Evolutionary conservation across 1,284 basidiomycete species (phyloP), one percentile per base, ranked within the genome.

Genomic region (Gymnopus androsaceus): DNA sequence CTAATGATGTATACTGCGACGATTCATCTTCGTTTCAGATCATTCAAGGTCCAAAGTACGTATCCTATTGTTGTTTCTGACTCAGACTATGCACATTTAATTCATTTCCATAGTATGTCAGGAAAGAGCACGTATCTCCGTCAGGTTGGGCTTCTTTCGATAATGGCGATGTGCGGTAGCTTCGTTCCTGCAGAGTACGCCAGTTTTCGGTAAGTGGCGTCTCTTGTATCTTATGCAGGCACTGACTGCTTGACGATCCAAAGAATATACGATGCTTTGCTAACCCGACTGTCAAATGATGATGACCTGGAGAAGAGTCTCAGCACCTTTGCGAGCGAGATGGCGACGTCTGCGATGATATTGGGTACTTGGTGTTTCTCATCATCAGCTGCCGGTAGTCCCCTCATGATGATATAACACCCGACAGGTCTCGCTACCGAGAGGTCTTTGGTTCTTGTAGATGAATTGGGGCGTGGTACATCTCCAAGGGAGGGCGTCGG

Each of bases 111-210:
- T 60, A 94, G 92, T 67, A 94, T 94, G 92, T 90, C 63, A 79
- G 93, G 94, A 1, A 98, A 98, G 72, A 96, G 91, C 67, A 98
- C 95, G 0, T 95, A 95, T 65, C 75, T 98, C 9, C 83, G 87
- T 17, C 94, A 97, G 67, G 83, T 94, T 28, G 95, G 89, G 0
- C 76, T 98, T 2, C 74, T 98, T 44, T 81, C 84, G 0, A 77
- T 96, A 17, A 89, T 96, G 82, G 93, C 92, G 0, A 88, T 93
- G 84, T 84, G 86, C 59, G 94, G 95, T 0, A 93, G 88, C 70
- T 95, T 93, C 67, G 89, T 98, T 1, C 93, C 95, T 0, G 94
- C 92, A 0, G 89, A 93, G 67, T 95, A 94, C 67, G 94, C 91
- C 7, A 92, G 87, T 63, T 90, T 95, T 66, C 78, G 83, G 90